Evolutionary conservation across 1,284 basidiomycete genomes (phyloP).

Genomic region (Tylopilus sp.): DNA sequence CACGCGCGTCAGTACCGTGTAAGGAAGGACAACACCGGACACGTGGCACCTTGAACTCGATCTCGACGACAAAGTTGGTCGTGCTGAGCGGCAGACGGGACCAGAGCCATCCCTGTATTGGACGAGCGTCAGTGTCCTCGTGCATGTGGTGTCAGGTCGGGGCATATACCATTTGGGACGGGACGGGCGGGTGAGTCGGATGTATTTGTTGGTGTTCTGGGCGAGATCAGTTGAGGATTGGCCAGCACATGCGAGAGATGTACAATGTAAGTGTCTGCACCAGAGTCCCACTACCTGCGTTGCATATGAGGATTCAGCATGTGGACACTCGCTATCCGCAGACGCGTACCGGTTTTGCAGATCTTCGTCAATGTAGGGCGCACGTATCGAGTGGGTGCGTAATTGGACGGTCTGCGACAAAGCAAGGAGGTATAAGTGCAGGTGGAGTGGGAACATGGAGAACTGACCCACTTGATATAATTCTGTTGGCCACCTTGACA

Average conservation of each 20-base stretch:
- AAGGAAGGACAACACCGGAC: too few relatives aligned
- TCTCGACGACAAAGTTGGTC: conserved; percentile 87
- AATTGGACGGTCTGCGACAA: conserved; percentile 73
- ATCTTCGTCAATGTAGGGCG: conserved; percentile 90
- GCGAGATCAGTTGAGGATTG: conserved; percentile 1
- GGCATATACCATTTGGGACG: conserved; percentile 76
- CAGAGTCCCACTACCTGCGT: conserved; percentile 86
- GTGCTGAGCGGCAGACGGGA: conserved; percentile 86
- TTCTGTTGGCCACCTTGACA: conserved; percentile 70
- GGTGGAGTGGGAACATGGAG: not conserved
- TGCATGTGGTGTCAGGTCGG: too few relatives aligned
- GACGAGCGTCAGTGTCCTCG: conserved; percentile 2
- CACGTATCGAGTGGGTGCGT: conserved; percentile 87
- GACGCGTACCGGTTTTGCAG: conserved; percentile 81
- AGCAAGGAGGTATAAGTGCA: not conserved
- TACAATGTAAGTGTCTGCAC: conserved; percentile 88
- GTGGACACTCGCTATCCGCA: not conserved
- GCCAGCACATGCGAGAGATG: conserved; percentile 41
- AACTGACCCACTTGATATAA: conserved; percentile 75
- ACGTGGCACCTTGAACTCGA: conserved; percentile 86
- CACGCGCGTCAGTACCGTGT: too few relatives aligned
- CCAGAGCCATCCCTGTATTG: conserved; percentile 91
- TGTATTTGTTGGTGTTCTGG: conserved; percentile 93
- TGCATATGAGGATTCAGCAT: conserved; percentile 51
- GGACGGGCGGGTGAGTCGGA: conserved; percentile 76